These are phyloP conservation scores for Neonectria hederae DNA, from an alignment of 2,329 filamentous ascomycete genomes.

Conservation along the genomic window DNA sequence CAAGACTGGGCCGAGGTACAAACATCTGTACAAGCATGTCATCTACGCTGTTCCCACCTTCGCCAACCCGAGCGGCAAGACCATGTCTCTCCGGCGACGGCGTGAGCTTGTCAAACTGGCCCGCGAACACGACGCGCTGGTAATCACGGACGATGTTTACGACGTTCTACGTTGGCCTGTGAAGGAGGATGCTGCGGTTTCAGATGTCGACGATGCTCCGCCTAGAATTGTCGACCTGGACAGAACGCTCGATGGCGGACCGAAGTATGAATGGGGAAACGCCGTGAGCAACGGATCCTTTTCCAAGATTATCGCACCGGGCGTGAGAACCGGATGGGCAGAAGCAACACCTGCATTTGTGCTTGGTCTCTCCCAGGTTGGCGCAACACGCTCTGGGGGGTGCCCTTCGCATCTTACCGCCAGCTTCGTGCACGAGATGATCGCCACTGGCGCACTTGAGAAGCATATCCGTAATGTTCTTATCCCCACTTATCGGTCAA, in stretches of 20 bases:
- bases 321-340: conserved; percentile 59
- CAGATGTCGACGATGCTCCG: conserved; percentile 48
- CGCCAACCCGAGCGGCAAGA: conserved; percentile 73
- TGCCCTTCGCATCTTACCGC: conserved; percentile 6
- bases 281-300: conserved; percentile 73
- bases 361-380: background rate
- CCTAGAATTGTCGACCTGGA: conserved; percentile 11
- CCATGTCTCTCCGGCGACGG: conserved; percentile 68
- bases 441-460: conserved; percentile 29
- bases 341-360: conserved; percentile 16
- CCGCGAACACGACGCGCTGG: conserved; percentile 69
- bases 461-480: conserved; percentile 31
- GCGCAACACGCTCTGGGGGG: conserved; percentile 4
- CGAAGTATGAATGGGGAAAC: conserved; percentile 63
- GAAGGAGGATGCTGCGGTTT: conserved; percentile 53
- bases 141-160: conserved; percentile 78
- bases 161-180: conserved; percentile 71
- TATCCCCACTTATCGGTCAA: conserved; percentile 31
- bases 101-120: conserved; percentile 67
- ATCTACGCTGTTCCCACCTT: conserved; percentile 77
- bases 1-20: conserved; percentile 8
- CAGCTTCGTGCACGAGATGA: conserved; percentile 28
- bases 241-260: background rate
- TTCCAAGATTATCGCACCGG: conserved; percentile 72
- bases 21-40: conserved; percentile 71